These are phyloP conservation scores for Diplodia intermedia DNA, from an alignment of 2,329 filamentous ascomycete species.

Conservation along the genomic window DNA sequence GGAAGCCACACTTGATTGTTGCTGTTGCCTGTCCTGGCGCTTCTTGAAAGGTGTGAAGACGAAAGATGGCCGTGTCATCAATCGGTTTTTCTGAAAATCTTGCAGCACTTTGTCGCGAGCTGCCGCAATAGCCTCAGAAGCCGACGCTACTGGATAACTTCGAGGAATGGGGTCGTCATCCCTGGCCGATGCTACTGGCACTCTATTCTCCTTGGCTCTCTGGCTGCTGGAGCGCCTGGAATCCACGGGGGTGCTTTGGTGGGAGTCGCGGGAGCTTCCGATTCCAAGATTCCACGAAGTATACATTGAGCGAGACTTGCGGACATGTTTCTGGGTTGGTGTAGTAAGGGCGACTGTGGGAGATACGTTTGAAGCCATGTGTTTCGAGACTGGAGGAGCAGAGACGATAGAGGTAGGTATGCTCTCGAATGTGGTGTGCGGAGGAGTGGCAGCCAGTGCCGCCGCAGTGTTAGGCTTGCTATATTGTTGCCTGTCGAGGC, in stretches of 20 bases:
- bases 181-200: not conserved
- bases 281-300: conserved; percentile 27
- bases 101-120: conserved; percentile 52
- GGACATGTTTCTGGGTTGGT: conserved; percentile 8
- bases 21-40: conserved; percentile 43
- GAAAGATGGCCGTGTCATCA: conserved; percentile 53
- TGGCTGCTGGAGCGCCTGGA: not conserved
- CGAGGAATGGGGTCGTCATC: conserved; percentile 32
- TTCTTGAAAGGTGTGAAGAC: conserved; percentile 55
- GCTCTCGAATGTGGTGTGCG: conserved; percentile 31
- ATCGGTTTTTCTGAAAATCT: conserved; percentile 48
- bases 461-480: not conserved
- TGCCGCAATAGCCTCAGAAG: conserved; percentile 28
- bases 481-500: conserved; percentile 15
- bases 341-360: not conserved
- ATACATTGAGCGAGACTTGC: conserved; percentile 32
- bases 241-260: not conserved
- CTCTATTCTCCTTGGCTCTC: not conserved
- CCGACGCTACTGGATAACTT: not conserved
- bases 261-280: conserved; percentile 1
- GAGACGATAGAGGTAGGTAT: conserved; percentile 12
- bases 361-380: conserved; percentile 36
- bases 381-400: not conserved
- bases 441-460: conserved; percentile 20
- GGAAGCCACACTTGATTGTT: conserved; percentile 26